Evolutionary conservation across 202 grass and related monocot species (phyloP), one percentile per base, ranked within the genome.

Genomic region (Carex arenaria): DNA sequence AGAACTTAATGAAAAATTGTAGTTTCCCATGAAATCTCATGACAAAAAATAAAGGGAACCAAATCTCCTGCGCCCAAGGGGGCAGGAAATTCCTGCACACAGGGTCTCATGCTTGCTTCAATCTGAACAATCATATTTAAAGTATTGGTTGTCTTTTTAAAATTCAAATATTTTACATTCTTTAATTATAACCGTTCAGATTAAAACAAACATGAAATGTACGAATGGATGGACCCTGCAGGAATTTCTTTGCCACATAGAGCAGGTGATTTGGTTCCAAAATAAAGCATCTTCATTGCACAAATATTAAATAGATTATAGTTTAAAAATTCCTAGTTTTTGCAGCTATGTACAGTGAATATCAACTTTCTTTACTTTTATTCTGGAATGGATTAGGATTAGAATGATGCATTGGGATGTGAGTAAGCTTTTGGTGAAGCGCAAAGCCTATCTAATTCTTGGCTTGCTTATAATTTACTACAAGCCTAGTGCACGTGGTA

Each of bases 401-500:
- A 80, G n/a, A 45, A 76, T 57, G 26, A 76, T 57, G 14, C 42
- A 80, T 72, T 63, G 54, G 56, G 17, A 57, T 64, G 12, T 20
- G 59, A 2, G 14, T 11, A 81, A 81, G 61, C 61, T 64, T 66
- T 67, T 81, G 59, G 47, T 53, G 62, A 64, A 53, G 71, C 13
- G n/a, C 84, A 78, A 20, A 85, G 49, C 59, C 57, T 67, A 59
- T 18, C 67, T 85, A 64, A 61, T 79, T 59, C 28, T 31, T 30
- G 36, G 12, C 34, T 81, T 54, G 52, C 31, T 80, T 80, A 18
- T 68, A 59, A 80, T 45, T 80, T 78, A 70, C 51, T 59, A 80
- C 47, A 31, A 85, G 67, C 42, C 61, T 79, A 13, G 61, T 62
- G 84, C 72, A 80, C 75, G 34, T 86, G 76, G 71, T 70, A 86